Conservation (phyloP, 2,329 filamentous ascomycete species). For the Ascochyta fabae region DNA sequence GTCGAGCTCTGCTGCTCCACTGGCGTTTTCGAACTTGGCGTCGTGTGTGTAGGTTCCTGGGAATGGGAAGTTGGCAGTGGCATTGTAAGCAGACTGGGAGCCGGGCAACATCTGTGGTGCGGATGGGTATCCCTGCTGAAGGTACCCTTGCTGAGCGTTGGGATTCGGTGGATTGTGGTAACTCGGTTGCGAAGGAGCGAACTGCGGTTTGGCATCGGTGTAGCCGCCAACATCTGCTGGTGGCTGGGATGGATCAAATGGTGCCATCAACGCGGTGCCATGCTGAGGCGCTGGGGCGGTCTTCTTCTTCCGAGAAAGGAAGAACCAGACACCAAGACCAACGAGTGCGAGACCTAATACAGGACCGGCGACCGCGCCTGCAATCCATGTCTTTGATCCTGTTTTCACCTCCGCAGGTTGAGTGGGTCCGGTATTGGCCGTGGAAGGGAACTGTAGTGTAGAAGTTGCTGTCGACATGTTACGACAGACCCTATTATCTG, state of each 20-base stretch:
- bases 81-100: constrained; percentile 15
- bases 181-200: constrained; percentile 13
- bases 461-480: constrained; percentile 1
- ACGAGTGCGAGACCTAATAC: constrained; percentile 35
- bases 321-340: constrained; percentile 30
- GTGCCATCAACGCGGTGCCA: constrained; percentile 19
- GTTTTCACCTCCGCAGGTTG: neutral
- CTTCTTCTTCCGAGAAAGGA: constrained; percentile 36
- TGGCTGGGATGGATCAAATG: constrained; percentile 16
- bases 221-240: constrained; percentile 24
- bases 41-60: constrained; percentile 6
- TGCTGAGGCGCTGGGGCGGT: constrained; percentile 4
- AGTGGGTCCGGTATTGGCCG: neutral
- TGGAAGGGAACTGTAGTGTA: neutral
- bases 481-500: neutral
- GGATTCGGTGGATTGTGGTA: constrained; percentile 7
- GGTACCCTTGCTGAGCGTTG: constrained; percentile 6
- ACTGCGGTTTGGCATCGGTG: constrained; percentile 26
- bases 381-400: constrained; percentile 40
- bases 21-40: neutral
- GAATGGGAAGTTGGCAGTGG: constrained; percentile 15
- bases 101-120: constrained; percentile 20
- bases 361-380: constrained; percentile 36
- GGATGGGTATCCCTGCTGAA: constrained; percentile 22
- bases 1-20: constrained; percentile 6